Conservation (phyloP, 1,139 yeast species). For the Kodamaea anthophila region DNA sequence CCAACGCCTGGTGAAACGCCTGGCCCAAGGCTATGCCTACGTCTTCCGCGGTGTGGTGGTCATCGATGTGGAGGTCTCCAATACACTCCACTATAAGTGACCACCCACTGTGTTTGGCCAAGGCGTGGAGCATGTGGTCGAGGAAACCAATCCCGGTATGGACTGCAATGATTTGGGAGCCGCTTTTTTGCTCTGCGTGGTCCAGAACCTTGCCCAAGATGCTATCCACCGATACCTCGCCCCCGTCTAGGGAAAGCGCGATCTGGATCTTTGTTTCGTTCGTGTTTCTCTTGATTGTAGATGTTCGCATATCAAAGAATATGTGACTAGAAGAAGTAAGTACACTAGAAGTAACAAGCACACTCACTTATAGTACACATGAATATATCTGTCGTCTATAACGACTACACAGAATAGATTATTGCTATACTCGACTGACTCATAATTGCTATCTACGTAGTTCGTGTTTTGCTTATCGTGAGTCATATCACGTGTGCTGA, state of each 20-base stretch:
- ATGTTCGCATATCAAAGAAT: conserved; percentile 16
- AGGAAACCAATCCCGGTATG: conserved; percentile 93
- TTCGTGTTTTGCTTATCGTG: no score
- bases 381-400: no score
- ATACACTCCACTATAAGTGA: conserved; percentile 80
- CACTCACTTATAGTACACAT: no score
- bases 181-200: conserved; percentile 59
- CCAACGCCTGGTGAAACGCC: conserved; percentile 86
- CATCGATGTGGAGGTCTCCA: conserved; percentile 94
- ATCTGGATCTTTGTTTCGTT: conserved; percentile 93
- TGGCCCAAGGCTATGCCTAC: conserved; percentile 87
- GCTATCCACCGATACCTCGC: conserved; percentile 54
- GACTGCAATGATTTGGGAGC: conserved; percentile 67
- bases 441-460: no score
- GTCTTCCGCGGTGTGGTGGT: conserved; percentile 95
- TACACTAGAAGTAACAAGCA: neutral
- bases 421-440: no score
- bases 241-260: conserved; percentile 82
- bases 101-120: conserved; percentile 98
- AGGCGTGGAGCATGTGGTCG: conserved; percentile 96
- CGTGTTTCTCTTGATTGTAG: conserved; percentile 64
- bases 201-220: conserved; percentile 24
- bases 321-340: neutral
- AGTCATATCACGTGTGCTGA: no score
- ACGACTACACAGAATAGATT: neutral